Base-by-base conservation (phyloP, 2,329 filamentous ascomycete genomes). In the Pseudodiploospora longispora region DNA sequence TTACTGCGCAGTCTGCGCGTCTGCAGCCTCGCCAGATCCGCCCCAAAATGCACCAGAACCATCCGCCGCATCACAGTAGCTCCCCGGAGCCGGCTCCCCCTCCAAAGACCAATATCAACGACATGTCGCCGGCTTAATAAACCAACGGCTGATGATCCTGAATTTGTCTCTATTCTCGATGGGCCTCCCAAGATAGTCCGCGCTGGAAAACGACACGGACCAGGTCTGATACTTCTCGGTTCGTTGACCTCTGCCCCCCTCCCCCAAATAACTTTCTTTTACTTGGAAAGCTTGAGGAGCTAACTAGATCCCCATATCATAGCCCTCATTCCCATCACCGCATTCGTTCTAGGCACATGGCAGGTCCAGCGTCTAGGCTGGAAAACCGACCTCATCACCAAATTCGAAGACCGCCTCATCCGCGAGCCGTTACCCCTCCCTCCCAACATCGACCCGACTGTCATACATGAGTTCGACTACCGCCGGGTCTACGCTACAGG, bases 371-470 rank as follows among this genome's bases (percentile, higher is more conserved):
- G 93, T 8, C 78, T 98, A 2, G 80, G 83, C 47, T 95, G 91
- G 90, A 98, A 98, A 64, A 89, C 88, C 4, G 85, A 95, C 38
- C 74, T 98, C 9, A 82, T 98, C 49, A 88, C 91, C 47, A 87
- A 84, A 55, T 88, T 87, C 64, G 93, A 97, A 68, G 90, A 98
- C 70, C 85, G 91, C 5, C 76, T 98, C 32, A 77, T 95, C 35
- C 86, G 86, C 45, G 77, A 84, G 12, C 93, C 93, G 0, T 72
- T 98, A 0, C 91, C 91, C 0, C 71, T 98, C 0, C 93, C 93
- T 4, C 83, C 88, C 2, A 76, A 79, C 43, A 75, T 98, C 50
- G 89, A 97, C 61, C 84, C 87, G 0, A 69, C 73, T n/a, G 88
- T 84, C 7, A 76, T 96, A 53, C 71, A 80, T 52, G 88, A 95